Percentiles rank a stretch among this genome's conserved stretches.
Conservation (phyloP, 257 asterid genomes). For the Haberlea rhodopensis region DNA sequence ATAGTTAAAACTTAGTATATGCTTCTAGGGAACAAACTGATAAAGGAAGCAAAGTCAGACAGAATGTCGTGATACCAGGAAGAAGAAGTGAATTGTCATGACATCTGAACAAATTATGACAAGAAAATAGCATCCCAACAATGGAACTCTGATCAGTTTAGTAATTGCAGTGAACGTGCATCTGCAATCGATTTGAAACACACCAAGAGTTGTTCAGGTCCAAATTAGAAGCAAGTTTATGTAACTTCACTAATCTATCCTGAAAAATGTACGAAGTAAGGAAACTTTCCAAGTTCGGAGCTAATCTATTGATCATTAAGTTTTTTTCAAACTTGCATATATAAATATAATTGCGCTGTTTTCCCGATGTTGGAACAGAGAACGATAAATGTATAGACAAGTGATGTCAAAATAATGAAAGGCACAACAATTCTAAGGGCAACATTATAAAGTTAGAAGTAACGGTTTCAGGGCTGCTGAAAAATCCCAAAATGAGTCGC, state of each 20-base stretch:
- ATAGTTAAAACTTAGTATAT: background rate
- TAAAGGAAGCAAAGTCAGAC: too few relatives aligned
- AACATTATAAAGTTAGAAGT: background rate
- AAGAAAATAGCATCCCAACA: constrained; percentile 42
- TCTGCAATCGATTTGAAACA: constrained; percentile 41
- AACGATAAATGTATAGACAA: background rate
- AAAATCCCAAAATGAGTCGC: background rate
- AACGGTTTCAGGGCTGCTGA: background rate
- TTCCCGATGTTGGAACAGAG: too few relatives aligned
- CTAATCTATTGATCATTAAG: background rate
- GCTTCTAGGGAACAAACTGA: background rate
- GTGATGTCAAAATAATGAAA: background rate
- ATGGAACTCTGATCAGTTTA: constrained; percentile 62
- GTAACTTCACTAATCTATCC: background rate
- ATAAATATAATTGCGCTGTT: too few relatives aligned
- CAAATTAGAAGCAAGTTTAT: background rate
- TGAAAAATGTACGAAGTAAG: background rate
- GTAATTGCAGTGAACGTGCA: constrained; percentile 53
- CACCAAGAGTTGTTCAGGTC: constrained; percentile 12
- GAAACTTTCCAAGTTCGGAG: too few relatives aligned
- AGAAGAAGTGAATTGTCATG: constrained; percentile 28
- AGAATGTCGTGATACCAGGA: constrained; percentile 59
- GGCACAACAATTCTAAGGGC: background rate
- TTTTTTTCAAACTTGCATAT: too few relatives aligned
- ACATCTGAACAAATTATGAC: constrained; percentile 65